A percentile compares a stretch with the other conserved stretches of the same genome.
These are phyloP conservation scores for Podospora fimiseda DNA, from an alignment of 495 filamentous ascomycete genomes.

Conservation along the genomic window DNA sequence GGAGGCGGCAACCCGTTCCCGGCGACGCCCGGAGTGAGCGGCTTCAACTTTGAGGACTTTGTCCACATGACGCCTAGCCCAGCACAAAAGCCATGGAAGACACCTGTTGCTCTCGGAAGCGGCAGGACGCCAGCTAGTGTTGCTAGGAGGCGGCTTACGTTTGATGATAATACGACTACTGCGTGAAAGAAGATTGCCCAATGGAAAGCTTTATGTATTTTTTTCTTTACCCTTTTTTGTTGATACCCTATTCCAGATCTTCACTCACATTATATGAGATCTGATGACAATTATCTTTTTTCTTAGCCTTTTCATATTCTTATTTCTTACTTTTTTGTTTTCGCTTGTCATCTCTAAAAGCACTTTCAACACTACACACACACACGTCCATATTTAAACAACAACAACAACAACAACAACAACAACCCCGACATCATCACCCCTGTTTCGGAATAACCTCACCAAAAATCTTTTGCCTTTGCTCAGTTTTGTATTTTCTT, in stretches of 20 bases:
- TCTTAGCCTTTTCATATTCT: neutral
- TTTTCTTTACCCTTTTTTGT: neutral
- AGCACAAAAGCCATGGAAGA: conserved; percentile 78
- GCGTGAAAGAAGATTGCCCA: conserved; percentile 10
- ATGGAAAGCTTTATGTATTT: neutral
- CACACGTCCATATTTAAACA: too few species aligned
- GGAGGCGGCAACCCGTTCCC: conserved; percentile 58
- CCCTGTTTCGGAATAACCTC: neutral
- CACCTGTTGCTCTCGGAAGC: conserved; percentile 42
- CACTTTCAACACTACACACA: conserved; percentile 6
- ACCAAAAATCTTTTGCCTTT: neutral
- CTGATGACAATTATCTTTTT: neutral
- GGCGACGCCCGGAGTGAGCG: conserved; percentile 50
- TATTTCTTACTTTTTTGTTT: conserved; percentile 4
- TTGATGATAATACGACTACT: conserved; percentile 34
- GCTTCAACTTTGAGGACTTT: conserved; percentile 94
- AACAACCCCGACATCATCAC: neutral
- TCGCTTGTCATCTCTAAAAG: neutral
- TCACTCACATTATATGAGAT: neutral
- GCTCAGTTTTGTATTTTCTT: neutral
- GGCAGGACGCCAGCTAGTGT: conserved; percentile 38
- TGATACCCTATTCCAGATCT: conserved; percentile 6
- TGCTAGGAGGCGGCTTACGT: conserved; percentile 37
- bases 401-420: conserved; percentile 1
- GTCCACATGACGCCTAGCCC: conserved; percentile 95